Evolutionary conservation across 106 monocot species (phyloP).

Genomic region (Allium fistulosum): DNA sequence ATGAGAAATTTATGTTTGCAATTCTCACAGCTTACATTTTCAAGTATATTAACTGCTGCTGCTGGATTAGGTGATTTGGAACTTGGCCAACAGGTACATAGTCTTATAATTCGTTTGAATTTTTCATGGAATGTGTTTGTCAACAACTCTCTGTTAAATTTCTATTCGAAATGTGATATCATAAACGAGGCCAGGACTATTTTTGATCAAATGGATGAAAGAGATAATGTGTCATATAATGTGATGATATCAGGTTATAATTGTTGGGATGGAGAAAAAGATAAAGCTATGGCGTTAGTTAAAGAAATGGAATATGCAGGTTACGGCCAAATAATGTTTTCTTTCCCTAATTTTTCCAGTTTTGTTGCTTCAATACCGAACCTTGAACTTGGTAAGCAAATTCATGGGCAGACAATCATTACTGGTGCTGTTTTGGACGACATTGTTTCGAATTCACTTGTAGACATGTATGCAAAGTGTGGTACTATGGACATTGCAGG

Average conservation of each 20-base stretch:
- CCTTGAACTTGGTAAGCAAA: constrained; percentile 48
- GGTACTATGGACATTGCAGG: constrained; percentile 40
- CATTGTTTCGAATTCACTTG: constrained; percentile 55
- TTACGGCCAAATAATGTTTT: constrained; percentile 40
- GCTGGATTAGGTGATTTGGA: constrained; percentile 38
- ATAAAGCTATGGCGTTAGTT: constrained; percentile 38
- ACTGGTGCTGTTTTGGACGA: constrained; percentile 22
- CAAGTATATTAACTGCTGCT: constrained; percentile 43
- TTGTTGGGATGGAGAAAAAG: constrained; percentile 26
- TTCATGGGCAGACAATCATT: constrained; percentile 53
- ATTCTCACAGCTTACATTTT: constrained; percentile 72
- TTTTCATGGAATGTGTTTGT: constrained; percentile 79
- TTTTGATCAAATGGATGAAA: constrained; percentile 53
- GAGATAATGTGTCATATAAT: constrained; percentile 76
- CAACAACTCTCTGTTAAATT: constrained; percentile 65
- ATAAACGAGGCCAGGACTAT: constrained; percentile 36
- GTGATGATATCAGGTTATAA: constrained; percentile 77
- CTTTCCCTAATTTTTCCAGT: constrained; percentile 52
- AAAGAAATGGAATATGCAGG: constrained; percentile 34
- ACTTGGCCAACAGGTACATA: constrained; percentile 60
- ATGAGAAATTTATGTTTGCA: constrained; percentile 45
- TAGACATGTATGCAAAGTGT: constrained; percentile 87
- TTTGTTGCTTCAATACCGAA: constrained; percentile 29
- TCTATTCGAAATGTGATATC: constrained; percentile 59
- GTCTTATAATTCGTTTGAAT: constrained; percentile 48